Base-by-base conservation (phyloP, 495 filamentous ascomycete species). In the Podospora pseudoanserina region DNA sequence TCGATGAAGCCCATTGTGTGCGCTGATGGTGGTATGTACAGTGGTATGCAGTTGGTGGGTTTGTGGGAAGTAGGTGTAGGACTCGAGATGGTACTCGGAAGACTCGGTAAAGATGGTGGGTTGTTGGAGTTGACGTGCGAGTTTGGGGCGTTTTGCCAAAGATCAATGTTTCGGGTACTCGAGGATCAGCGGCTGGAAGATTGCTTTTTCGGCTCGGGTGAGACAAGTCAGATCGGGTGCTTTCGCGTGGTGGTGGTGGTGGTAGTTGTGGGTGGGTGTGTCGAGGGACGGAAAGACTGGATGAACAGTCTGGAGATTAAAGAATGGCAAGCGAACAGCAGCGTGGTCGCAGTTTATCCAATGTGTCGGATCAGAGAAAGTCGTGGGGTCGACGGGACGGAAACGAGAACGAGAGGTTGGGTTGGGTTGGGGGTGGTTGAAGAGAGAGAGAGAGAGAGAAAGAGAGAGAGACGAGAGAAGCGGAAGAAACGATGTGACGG, bases 1-100 rank as follows among this genome's bases (percentile, higher is more conserved):
- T 86, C 82, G 68, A 87, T 54, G 71, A 77, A 75, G 28, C 77
- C 77, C 74, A 83, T 79, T 67, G 34, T 79, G 71, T 60, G 0
- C 53, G 65, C 56, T 66, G 20, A n/a, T 64, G 5, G n/a, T 18
- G 61, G 34, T 19, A 59, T 49, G 18, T 49, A 11, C 20, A 15
- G 19, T 58, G 20, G 34, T 67, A n/a, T 19, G 16, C 20, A 32
- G 56, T 18, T 32, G 60, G 60, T 28, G 23, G 1, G 60, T 28
- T 30, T 63, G 61, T 44, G 61, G 15, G 1, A 49, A 11, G 7
- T 49, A 11, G 1, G 39, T 49, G 39, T 49, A 49, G 13, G 39
- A 49, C 39, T 49, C 13, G 39, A 49, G 39, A 49, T 49, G 39
- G 39, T 13, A 49, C 39, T 49, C 39, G 39, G 39, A 49, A 49